A percentile compares a stretch with the other conserved stretches of the same genome.
These are phyloP conservation scores for sunflower (Helianthus annuus) DNA, from an alignment of 129 eudicot genomes.

Conservation along the genomic window HanXRQr2.0-SUNRISE NC_035445.2:105185325-105185824, in stretches of 20 bases:
- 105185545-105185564: conserved; percentile 74
- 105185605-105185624: conserved; percentile 94
- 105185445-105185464: conserved; percentile 87
- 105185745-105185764: no score
- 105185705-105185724: not conserved
- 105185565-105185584: conserved; percentile 65
- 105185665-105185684: conserved; percentile 15
- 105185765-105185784: no score
- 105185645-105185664: conserved; percentile 95
- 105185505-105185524: conserved; percentile 95
- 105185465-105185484: conserved; percentile 95
- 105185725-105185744: no score
- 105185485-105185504: conserved; percentile 85
- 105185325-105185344: conserved; percentile 91
- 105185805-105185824: no score
- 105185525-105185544: conserved; percentile 68
- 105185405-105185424: conserved; percentile 97
- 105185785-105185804: no score
- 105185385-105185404: conserved; percentile 79
- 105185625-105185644: conserved; percentile 72
- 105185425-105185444: conserved; percentile 94
- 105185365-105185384: conserved; percentile 79
- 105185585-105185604: conserved; percentile 94
- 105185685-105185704: not conserved
- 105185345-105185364: conserved; percentile 97